Evolutionary conservation across 352 stramenopile species (phyloP), one percentile per base, ranked within the genome.

Genomic region (Pythium brassicae): DNA sequence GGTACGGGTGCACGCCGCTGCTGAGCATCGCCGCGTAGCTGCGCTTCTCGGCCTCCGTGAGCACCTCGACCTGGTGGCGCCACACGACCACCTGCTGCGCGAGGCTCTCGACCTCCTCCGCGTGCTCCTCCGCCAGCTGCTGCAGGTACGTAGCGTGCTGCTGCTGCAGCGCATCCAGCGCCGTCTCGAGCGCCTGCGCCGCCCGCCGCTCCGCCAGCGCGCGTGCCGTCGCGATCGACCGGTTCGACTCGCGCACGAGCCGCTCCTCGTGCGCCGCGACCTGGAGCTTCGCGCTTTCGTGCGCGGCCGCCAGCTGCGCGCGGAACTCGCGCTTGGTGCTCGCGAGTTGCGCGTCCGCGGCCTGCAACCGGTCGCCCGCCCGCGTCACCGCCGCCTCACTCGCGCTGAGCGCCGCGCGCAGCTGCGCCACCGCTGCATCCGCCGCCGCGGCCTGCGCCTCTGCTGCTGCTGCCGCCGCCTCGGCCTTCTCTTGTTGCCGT

Each of bases 21-120:
- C 76, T 74, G 44, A 86, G 66, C 61, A 87, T 69, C 32, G 78
- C 68, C 26, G 72, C 73, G 20, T 89, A 90, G 53, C 87, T 89
- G 26, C 83, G 80, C 64, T 85, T 86, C 60, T 93, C 83, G 1
- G 82, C 78, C 43, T 93, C 83, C 2, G 83, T 93, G 3, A 93
- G 55, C 39, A 93, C 83, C 61, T 93, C 83, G 11, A 93, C 83
- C 54, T 93, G 83, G 49, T 93, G 83, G 20, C 83, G 77, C 83
- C 83, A 93, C 54, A 93, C 77, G 0, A 76, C 77, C 40, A 93
- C 76, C 62, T 93, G 83, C 53, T 93, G 83, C 63, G 76, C 83
- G 7, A 93, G 55, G 57, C 80, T 86, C 55, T 93, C 83, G 11
- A 91, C 76, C 55, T 93, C 83, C 52, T 93, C 83, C 8, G 78